A percentile compares a stretch with the other conserved stretches of the same genome.
Evolutionary conservation across 2,329 filamentous ascomycete species (phyloP).

Genomic region (Hymenoscyphus fructigenus): DNA sequence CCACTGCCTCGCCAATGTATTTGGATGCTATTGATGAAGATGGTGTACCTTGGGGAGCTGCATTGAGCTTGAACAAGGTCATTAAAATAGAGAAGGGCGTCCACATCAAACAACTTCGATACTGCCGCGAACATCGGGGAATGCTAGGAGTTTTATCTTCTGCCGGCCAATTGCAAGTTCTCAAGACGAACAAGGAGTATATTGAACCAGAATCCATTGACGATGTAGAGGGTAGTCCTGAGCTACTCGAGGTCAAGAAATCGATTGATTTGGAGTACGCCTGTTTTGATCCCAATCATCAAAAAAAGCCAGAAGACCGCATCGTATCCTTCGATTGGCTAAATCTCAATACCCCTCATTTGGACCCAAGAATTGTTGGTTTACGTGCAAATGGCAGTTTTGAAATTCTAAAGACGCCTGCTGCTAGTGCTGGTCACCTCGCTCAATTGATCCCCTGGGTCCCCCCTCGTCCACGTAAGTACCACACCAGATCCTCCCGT

Average conservation of each 20-base stretch:
- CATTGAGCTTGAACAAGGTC: slow-evolving; percentile 55
- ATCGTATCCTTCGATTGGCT: slow-evolving; percentile 71
- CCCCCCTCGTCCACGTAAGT: slow-evolving; percentile 49
- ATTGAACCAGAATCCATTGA: slow-evolving; percentile 43
- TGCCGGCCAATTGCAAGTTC: slow-evolving; percentile 61
- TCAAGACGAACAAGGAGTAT: slow-evolving; percentile 58
- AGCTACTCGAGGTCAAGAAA: slow-evolving; percentile 57
- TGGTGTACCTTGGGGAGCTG: slow-evolving; percentile 58
- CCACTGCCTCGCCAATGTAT: slow-evolving; percentile 54
- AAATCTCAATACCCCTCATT: slow-evolving; percentile 53
- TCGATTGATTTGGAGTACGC: slow-evolving; percentile 63
- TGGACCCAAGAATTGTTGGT: slow-evolving; percentile 58
- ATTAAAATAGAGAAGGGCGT: slow-evolving; percentile 56
- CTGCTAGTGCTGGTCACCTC: slow-evolving; percentile 55
- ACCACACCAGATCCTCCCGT: not conserved
- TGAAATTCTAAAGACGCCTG: slow-evolving; percentile 62
- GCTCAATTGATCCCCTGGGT: slow-evolving; percentile 63
- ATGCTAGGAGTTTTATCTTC: slow-evolving; percentile 61
- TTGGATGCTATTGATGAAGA: slow-evolving; percentile 59
- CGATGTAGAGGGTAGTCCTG: slow-evolving; percentile 52
- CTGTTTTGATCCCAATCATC: slow-evolving; percentile 48
- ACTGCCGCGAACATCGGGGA: slow-evolving; percentile 61
- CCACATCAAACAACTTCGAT: slow-evolving; percentile 61
- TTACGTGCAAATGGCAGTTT: slow-evolving; percentile 60
- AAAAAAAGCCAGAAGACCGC: slow-evolving; percentile 50